Evolutionary conservation across 768 basidiomycete species (phyloP).

Genomic region (Favolaschia claudopus): DNA sequence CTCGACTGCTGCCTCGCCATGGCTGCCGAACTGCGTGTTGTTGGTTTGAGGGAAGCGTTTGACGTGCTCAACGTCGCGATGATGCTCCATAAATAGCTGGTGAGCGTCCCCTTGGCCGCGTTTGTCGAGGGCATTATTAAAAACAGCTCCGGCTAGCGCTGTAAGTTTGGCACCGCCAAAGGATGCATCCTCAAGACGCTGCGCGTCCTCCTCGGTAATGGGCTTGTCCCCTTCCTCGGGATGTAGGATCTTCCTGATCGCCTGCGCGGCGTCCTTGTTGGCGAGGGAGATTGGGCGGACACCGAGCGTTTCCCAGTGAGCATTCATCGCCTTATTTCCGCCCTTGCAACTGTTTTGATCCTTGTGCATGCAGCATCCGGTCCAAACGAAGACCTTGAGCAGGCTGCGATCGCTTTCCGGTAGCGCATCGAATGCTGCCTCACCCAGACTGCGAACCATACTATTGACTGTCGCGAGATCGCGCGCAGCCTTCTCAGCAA

Average conservation of each 20-base stretch:
- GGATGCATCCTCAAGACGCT: neutral
- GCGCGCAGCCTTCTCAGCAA: neutral
- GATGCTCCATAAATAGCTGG: neutral
- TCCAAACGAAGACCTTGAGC: neutral
- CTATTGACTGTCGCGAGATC: neutral
- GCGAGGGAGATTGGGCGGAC: slow-evolving; percentile 1
- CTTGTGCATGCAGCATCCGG: no score
- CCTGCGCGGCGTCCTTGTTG: neutral
- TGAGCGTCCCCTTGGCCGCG: slow-evolving; percentile 9
- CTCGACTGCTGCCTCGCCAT: slow-evolving; percentile 12
- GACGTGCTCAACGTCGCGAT: neutral
- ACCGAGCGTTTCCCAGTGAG: no score
- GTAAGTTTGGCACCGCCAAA: slow-evolving; percentile 2
- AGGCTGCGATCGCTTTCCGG: neutral
- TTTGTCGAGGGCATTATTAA: slow-evolving; percentile 8
- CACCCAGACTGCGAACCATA: neutral
- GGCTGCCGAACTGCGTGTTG: slow-evolving; percentile 12
- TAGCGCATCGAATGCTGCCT: neutral
- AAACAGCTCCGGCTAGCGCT: slow-evolving; percentile 4
- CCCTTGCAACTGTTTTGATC: no score
- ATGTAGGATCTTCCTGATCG: neutral
- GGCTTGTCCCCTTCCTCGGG: neutral
- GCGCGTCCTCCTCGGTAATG: neutral
- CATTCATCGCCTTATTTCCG: no score
- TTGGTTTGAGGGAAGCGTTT: slow-evolving; percentile 9